Evolutionary conservation across 768 basidiomycete genomes (phyloP).

Genomic region (Auriscalpium vulgare): DNA sequence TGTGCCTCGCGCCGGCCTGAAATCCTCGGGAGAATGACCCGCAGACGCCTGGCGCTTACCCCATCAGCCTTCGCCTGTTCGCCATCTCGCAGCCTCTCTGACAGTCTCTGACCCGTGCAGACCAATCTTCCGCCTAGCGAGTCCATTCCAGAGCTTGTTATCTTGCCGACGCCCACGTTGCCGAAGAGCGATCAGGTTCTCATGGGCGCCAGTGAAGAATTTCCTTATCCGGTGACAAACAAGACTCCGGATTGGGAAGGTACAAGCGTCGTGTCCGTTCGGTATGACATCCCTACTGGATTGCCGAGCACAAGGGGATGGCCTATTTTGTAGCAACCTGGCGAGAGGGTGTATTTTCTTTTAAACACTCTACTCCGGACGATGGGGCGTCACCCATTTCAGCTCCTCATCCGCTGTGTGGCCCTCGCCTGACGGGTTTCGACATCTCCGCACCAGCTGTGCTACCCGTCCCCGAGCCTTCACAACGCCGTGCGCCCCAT

Average conservation of each 20-base stretch:
- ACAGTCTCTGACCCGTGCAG: neutral
- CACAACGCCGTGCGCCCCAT: neutral
- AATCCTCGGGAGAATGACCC: too few species aligned
- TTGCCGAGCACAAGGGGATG: constrained; percentile 11
- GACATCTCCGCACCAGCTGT: neutral
- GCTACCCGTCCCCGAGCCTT: neutral
- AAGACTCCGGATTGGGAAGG: constrained; percentile 6
- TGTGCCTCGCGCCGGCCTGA: too few species aligned
- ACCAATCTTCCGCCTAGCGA: neutral
- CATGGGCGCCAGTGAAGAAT: neutral
- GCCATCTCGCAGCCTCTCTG: neutral
- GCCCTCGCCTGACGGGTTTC: neutral
- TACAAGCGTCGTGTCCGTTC: neutral
- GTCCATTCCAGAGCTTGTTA: neutral
- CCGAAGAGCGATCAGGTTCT: neutral
- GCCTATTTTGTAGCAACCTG: constrained; percentile 5
- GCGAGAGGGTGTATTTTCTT: neutral
- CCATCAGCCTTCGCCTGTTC: neutral
- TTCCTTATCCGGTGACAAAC: constrained; percentile 11
- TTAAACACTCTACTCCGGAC: neutral
- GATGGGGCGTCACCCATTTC: neutral
- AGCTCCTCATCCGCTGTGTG: neutral
- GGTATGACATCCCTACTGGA: neutral
- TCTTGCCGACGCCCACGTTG: neutral
- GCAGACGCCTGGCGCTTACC: too few species aligned